Conservation (phyloP, 805 yeast genomes). For the Nakazawaea pomicola region DNA sequence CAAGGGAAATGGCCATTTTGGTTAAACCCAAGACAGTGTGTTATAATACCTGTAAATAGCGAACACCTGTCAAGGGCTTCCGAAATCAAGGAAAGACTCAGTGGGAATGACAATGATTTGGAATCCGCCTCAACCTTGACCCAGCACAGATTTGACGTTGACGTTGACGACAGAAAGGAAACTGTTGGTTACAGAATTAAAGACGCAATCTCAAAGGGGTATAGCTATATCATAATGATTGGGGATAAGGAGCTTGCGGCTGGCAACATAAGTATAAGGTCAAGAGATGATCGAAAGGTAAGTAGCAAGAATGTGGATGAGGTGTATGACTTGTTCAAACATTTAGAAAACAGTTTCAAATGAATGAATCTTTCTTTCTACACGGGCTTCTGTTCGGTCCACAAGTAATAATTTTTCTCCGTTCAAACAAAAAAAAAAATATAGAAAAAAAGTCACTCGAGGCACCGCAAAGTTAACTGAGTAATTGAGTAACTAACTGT, state of each 20-base stretch:
- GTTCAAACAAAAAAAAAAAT: neutral
- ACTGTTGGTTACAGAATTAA: constrained; percentile 78
- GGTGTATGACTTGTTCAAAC: constrained; percentile 46
- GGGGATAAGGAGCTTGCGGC: constrained; percentile 78
- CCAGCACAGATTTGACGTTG: constrained; percentile 63
- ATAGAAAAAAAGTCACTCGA: too few species aligned
- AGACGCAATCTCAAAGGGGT: constrained; percentile 71
- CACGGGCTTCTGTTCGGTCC: too few species aligned
- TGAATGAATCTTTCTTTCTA: constrained; percentile 22
- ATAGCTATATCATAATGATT: constrained; percentile 73
- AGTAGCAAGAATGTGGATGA: constrained; percentile 43
- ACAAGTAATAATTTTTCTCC: neutral
- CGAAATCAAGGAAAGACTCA: constrained; percentile 38
- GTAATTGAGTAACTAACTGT: too few species aligned
- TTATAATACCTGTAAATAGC: constrained; percentile 70
- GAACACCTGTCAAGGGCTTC: constrained; percentile 55
- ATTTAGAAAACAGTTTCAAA: constrained; percentile 45
- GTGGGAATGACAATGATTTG: constrained; percentile 37
- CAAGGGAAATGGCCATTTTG: constrained; percentile 97
- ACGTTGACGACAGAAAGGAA: constrained; percentile 68
- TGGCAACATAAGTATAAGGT: constrained; percentile 59
- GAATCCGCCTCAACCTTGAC: constrained; percentile 47
- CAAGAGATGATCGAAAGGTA: constrained; percentile 44
- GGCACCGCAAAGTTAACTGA: too few species aligned
- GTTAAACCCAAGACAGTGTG: constrained; percentile 89